phyloP scores from a whole-genome alignment of 2,329 filamentous ascomycete species.

The Stemphylium lycopersici region DNA sequence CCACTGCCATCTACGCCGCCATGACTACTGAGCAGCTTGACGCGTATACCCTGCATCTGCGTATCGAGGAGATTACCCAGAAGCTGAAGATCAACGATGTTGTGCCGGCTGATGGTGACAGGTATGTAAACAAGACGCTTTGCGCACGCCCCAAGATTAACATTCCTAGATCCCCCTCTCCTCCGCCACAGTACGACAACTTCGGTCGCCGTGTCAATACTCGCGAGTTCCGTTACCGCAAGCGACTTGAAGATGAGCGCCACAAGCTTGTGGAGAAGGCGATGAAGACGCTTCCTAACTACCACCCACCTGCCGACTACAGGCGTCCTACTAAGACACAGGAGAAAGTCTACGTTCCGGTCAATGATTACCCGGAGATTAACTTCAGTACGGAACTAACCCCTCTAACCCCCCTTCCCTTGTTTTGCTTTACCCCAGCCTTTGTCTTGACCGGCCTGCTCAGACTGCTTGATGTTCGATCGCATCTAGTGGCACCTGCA shows the following conservation, averaged over 20 bases:
- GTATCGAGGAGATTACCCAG: conserved; percentile 98
- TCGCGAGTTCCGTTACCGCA: conserved; percentile 96
- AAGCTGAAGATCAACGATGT: conserved; percentile 99
- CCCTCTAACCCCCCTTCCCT: conserved; percentile 66
- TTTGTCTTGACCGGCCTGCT: conserved; percentile 54
- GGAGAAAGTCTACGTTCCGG: conserved; percentile 99
- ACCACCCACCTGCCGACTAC: conserved; percentile 97
- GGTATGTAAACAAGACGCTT: conserved; percentile 64
- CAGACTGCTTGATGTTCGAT: conserved; percentile 37
- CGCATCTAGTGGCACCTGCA: conserved; percentile 43
- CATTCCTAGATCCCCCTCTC: conserved; percentile 80
- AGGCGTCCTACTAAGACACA: conserved; percentile 99
- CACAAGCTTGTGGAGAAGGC: conserved; percentile 99
- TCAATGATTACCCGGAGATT: conserved; percentile 99
- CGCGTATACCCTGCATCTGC: conserved; percentile 92
- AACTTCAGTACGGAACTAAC: conserved; percentile 99
- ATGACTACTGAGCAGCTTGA: conserved; percentile 99
- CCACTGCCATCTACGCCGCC: conserved; percentile 93
- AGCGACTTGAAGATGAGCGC: conserved; percentile 96
- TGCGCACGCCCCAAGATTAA: conserved; percentile 7
- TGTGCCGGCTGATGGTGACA: conserved; percentile 92
- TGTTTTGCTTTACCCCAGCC: conserved; percentile 52
- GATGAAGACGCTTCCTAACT: conserved; percentile 99
- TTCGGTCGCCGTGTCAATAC: conserved; percentile 99
- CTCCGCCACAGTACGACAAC: conserved; percentile 97